These are phyloP conservation scores for Craspedostauros australis DNA, from an alignment of 108 stramenopile species.

Conservation along the genomic window DNA sequence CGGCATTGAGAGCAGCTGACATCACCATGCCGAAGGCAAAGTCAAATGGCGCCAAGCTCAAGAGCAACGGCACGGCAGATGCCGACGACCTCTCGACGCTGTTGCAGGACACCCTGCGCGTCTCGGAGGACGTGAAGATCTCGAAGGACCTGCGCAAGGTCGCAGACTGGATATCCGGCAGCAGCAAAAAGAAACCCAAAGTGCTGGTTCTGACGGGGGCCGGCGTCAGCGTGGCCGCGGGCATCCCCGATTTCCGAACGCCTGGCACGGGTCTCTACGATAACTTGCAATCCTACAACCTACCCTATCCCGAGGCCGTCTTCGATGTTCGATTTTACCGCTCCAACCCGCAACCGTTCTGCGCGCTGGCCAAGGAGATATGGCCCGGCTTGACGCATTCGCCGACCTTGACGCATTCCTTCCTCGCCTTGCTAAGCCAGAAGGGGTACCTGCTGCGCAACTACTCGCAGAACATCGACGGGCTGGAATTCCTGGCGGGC, in stretches of 20 bases:
- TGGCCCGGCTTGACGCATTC: constrained; percentile 75
- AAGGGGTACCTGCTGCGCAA: constrained; percentile 70
- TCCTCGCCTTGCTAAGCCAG: constrained; percentile 73
- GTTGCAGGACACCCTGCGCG: too few species aligned
- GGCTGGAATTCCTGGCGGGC: constrained; percentile 80
- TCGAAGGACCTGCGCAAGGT: too few species aligned
- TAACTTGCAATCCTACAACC: constrained; percentile 82
- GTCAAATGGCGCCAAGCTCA: too few species aligned
- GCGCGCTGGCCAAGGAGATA: constrained; percentile 66
- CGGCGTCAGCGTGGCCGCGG: constrained; percentile 52
- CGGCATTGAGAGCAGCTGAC: too few species aligned
- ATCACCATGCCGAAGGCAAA: too few species aligned
- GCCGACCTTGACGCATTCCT: constrained; percentile 90
- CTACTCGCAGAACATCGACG: constrained; percentile 96
- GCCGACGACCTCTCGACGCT: too few species aligned
- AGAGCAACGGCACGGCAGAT: too few species aligned
- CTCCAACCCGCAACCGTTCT: constrained; percentile 65
- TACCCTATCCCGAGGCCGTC: constrained; percentile 88
- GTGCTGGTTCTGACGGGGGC: constrained; percentile 13
- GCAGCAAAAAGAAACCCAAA: too few species aligned
- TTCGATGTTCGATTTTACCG: constrained; percentile 88
- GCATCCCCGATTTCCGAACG: constrained; percentile 88
- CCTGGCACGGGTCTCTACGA: constrained; percentile 89
- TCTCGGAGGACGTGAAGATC: too few species aligned
- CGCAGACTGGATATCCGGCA: too few species aligned